A percentile compares a stretch with the other conserved stretches of the same genome.
phyloP scores from a whole-genome alignment of 768 basidiomycete genomes.

The Coprinopsis cinerea region DNA sequence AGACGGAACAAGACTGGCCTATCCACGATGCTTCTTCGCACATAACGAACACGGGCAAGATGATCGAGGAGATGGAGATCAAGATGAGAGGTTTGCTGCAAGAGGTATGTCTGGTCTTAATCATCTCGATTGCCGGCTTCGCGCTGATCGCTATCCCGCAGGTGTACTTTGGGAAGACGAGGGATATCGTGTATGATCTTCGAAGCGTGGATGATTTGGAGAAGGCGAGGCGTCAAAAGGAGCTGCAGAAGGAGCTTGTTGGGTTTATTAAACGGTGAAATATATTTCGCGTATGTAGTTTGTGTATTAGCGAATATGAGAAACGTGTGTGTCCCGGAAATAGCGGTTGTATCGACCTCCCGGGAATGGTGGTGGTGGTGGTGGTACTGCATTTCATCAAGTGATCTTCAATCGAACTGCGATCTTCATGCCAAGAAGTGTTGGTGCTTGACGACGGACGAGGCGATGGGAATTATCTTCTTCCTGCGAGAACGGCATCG shows the following conservation, averaged over 20 bases:
- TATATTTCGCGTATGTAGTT: not conserved
- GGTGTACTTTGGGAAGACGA: slow-evolving; percentile 96
- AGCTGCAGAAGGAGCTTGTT: slow-evolving; percentile 87
- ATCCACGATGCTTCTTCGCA: slow-evolving; percentile 78
- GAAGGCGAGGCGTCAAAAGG: slow-evolving; percentile 70
- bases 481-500: slow-evolving; percentile 50
- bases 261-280: slow-evolving; percentile 72
- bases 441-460: slow-evolving; percentile 4
- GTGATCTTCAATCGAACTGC: too few relatives aligned
- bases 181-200: slow-evolving; percentile 90
- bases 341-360: too few relatives aligned
- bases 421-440: not conserved
- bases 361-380: too few relatives aligned
- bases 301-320: too few relatives aligned
- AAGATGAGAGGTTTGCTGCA: slow-evolving; percentile 96
- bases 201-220: slow-evolving; percentile 84
- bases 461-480: slow-evolving; percentile 21
- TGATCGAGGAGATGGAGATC: slow-evolving; percentile 99
- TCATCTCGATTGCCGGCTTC: not conserved
- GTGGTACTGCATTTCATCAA: too few relatives aligned
- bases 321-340: not conserved
- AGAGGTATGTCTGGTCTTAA: slow-evolving; percentile 43
- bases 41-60: slow-evolving; percentile 87
- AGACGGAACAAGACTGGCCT: slow-evolving; percentile 87
- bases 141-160: slow-evolving; percentile 19